Conservation (phyloP, 768 basidiomycete species). For the Boletus insuetus region DNA sequence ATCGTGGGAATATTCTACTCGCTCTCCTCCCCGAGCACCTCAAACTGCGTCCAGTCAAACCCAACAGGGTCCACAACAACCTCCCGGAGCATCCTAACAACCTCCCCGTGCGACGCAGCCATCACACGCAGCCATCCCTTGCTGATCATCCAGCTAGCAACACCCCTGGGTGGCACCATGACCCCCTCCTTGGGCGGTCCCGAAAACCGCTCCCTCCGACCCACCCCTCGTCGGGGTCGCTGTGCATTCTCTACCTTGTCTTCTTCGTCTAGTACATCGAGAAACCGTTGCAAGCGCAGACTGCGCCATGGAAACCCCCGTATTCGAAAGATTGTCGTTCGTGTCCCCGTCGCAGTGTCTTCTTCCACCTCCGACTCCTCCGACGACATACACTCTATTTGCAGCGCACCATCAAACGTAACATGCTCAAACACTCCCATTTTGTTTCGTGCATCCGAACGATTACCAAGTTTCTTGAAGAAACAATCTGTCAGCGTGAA, state of each 20-base stretch:
- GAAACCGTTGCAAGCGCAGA: constrained; percentile 57
- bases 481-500: background rate
- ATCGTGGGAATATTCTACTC: constrained; percentile 32
- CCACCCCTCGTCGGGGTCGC: constrained; percentile 56
- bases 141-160: constrained; percentile 76
- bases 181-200: constrained; percentile 59
- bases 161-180: constrained; percentile 59
- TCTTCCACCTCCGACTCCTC: constrained; percentile 68
- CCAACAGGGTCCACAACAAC: constrained; percentile 43
- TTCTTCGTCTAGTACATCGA: constrained; percentile 56
- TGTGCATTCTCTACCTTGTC: constrained; percentile 42
- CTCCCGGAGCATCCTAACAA: constrained; percentile 41
- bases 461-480: constrained; percentile 63
- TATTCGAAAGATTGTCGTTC: constrained; percentile 44
- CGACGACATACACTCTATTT: constrained; percentile 76
- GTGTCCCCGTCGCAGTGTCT: constrained; percentile 25
- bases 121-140: constrained; percentile 53
- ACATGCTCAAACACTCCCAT: constrained; percentile 55
- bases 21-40: constrained; percentile 55
- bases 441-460: constrained; percentile 56
- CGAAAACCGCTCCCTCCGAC: constrained; percentile 50
- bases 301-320: constrained; percentile 72
- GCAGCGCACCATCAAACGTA: constrained; percentile 67
- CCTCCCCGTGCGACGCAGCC: constrained; percentile 44
- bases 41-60: constrained; percentile 50